A percentile compares a stretch with the other conserved stretches of the same genome.
These are phyloP conservation scores for Fusarium albidum DNA, from an alignment of 2,329 filamentous ascomycete genomes.

Conservation along the genomic window DNA sequence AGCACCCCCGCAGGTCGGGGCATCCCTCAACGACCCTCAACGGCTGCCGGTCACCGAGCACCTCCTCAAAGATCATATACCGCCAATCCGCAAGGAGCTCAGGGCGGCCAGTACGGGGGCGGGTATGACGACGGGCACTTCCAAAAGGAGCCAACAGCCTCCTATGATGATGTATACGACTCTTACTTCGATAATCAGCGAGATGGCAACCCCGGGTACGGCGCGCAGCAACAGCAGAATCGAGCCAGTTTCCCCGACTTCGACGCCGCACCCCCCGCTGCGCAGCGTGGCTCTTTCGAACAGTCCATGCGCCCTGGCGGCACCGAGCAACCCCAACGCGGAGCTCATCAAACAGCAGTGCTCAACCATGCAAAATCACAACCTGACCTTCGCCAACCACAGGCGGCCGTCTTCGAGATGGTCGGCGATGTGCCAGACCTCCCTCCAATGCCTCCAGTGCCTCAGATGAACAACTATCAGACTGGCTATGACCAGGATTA, in stretches of 20 bases:
- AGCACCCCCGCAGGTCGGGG: constrained; percentile 55
- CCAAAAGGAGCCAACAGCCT: constrained; percentile 44
- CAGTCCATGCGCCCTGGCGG: constrained; percentile 53
- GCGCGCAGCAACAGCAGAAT: constrained; percentile 28
- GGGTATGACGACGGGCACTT: constrained; percentile 43
- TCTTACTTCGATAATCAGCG: constrained; percentile 58
- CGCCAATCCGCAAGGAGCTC: constrained; percentile 48
- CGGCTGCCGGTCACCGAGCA: constrained; percentile 60
- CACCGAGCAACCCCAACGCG: constrained; percentile 55
- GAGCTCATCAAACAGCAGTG: constrained; percentile 60
- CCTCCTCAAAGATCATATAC: constrained; percentile 62
- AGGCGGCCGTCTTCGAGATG: constrained; percentile 79
- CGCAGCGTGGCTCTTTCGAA: constrained; percentile 56
- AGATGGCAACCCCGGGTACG: constrained; percentile 39
- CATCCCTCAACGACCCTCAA: constrained; percentile 62
- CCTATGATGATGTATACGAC: constrained; percentile 63
- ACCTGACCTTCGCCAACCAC: constrained; percentile 69
- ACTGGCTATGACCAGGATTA: constrained; percentile 39
- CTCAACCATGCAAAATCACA: constrained; percentile 72
- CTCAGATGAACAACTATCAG: constrained; percentile 38
- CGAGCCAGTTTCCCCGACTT: constrained; percentile 51
- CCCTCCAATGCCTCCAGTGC: constrained; percentile 55
- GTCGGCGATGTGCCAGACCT: constrained; percentile 67
- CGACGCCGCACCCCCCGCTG: constrained; percentile 47
- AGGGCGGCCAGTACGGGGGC: constrained; percentile 44